Percentiles rank a stretch among this genome's conserved stretches.
These are phyloP conservation scores for Adenanthera pavonina DNA, from an alignment of 306 rosid species.

Conservation along the genomic window DNA sequence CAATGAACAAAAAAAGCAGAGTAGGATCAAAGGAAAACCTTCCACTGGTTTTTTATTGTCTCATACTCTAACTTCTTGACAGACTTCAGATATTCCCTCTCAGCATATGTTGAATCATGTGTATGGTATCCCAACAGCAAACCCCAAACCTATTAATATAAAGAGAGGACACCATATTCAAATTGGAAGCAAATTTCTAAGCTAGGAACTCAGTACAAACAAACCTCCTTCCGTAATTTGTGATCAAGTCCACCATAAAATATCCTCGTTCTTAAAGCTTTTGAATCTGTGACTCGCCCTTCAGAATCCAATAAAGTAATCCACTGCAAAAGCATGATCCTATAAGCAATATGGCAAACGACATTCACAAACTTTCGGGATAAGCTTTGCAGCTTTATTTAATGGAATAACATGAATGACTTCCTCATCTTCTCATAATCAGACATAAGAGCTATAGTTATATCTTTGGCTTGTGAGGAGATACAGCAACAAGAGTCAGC, in stretches of 20 bases:
- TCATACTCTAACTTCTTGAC: constrained; percentile 75
- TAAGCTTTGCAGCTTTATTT: not conserved
- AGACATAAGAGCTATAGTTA: not conserved
- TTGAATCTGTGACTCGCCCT: constrained; percentile 80
- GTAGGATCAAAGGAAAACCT: constrained; percentile 60
- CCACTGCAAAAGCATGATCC: constrained; percentile 67
- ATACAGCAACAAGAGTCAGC: not conserved
- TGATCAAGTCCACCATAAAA: constrained; percentile 97
- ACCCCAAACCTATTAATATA: constrained; percentile 75
- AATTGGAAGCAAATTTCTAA: constrained; percentile 32
- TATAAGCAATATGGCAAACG: constrained; percentile 34
- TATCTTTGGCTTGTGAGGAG: not conserved
- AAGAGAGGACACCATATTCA: constrained; percentile 29
- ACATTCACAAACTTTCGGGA: not conserved
- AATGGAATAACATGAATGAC: not conserved
- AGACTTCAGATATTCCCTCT: constrained; percentile 77
- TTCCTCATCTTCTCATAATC: not conserved
- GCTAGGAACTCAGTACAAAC: constrained; percentile 34
- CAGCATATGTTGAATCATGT: constrained; percentile 90
- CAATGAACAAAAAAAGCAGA: not conserved
- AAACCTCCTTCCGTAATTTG: constrained; percentile 75
- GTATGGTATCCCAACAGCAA: constrained; percentile 85
- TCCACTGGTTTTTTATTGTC: constrained; percentile 92
- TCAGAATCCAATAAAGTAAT: constrained; percentile 80
- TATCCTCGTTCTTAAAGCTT: constrained; percentile 82